phyloP scores from a whole-genome alignment of 2,329 filamentous ascomycete genomes.

The Diaporthe vaccinii region DNA sequence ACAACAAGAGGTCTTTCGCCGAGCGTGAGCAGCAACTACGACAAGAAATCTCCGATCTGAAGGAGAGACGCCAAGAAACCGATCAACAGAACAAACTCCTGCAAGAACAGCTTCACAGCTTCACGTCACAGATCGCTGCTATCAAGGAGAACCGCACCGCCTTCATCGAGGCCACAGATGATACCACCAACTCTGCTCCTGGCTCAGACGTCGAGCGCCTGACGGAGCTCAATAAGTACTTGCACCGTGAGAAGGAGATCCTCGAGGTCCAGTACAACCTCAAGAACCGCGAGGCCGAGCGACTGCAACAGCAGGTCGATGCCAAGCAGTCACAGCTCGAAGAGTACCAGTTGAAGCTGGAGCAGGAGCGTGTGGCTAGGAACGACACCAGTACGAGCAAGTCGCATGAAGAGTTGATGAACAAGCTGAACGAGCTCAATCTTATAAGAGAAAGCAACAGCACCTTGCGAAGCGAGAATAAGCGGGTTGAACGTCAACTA shows the following conservation, averaged over 20 bases:
- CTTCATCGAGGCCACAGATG: constrained; percentile 65
- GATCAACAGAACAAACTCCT: constrained; percentile 91
- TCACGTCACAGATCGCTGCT: constrained; percentile 82
- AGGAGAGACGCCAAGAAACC: constrained; percentile 84
- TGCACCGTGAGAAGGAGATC: constrained; percentile 97
- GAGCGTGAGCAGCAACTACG: constrained; percentile 86
- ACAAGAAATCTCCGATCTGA: constrained; percentile 84
- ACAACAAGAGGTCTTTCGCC: constrained; percentile 90
- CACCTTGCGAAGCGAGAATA: constrained; percentile 88
- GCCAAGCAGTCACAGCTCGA: constrained; percentile 91
- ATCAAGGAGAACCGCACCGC: constrained; percentile 81
- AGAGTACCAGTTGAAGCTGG: constrained; percentile 87
- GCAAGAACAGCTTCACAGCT: constrained; percentile 87
- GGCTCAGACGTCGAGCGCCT: constrained; percentile 79
- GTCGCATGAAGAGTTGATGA: constrained; percentile 90
- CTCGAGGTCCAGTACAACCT: constrained; percentile 96
- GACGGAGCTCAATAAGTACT: constrained; percentile 90
- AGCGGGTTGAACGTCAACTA: constrained; percentile 82
- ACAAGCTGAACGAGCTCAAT: constrained; percentile 95
- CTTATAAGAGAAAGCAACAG: constrained; percentile 95
- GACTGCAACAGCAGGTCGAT: constrained; percentile 90
- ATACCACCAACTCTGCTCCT: constrained; percentile 63
- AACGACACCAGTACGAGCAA: constrained; percentile 80
- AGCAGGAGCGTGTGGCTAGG: constrained; percentile 86
- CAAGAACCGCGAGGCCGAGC: constrained; percentile 87